Conservation (phyloP, 2,329 filamentous ascomycete species). For the Ambrosiella beaveri region DNA sequence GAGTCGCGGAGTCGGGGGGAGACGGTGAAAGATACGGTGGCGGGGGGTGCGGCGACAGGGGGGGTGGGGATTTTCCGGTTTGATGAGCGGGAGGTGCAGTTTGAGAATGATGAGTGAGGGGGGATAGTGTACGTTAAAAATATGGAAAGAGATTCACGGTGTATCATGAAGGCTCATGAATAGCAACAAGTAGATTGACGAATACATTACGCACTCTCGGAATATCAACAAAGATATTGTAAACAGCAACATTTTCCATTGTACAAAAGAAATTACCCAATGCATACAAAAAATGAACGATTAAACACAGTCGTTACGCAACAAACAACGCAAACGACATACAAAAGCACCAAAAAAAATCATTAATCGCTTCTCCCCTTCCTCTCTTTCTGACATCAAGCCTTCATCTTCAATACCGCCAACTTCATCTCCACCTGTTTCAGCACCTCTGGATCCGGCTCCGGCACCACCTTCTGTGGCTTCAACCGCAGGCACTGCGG, state of each 20-base stretch:
- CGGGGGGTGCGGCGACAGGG: slow-evolving; percentile 6
- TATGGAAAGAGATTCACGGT: too few species aligned
- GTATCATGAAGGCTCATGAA: too few species aligned
- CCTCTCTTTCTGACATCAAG: not conserved
- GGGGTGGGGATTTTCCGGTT: slow-evolving; percentile 1
- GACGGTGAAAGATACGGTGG: slow-evolving; percentile 27
- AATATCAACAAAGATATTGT: too few species aligned
- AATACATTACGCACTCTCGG: too few species aligned
- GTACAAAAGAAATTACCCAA: not conserved
- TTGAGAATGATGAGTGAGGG: slow-evolving; percentile 3
- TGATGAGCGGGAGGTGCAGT: slow-evolving; percentile 10
- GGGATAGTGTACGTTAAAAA: too few species aligned
- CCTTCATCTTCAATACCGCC: slow-evolving; percentile 23
- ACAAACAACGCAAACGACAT: not conserved
- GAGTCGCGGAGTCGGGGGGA: slow-evolving; percentile 25
- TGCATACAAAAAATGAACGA: not conserved
- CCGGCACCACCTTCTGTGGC: slow-evolving; percentile 42
- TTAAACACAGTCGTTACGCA: too few species aligned
- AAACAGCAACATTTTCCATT: too few species aligned
- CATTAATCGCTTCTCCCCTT: not conserved
- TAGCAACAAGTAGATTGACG: too few species aligned
- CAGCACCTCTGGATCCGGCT: slow-evolving; percentile 43
- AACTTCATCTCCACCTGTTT: slow-evolving; percentile 40
- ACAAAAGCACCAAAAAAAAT: not conserved
- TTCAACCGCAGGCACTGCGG: slow-evolving; percentile 39